These are phyloP conservation scores for Naganishia onofrii DNA, from an alignment of 768 basidiomycete species.

Conservation along the genomic window DNA sequence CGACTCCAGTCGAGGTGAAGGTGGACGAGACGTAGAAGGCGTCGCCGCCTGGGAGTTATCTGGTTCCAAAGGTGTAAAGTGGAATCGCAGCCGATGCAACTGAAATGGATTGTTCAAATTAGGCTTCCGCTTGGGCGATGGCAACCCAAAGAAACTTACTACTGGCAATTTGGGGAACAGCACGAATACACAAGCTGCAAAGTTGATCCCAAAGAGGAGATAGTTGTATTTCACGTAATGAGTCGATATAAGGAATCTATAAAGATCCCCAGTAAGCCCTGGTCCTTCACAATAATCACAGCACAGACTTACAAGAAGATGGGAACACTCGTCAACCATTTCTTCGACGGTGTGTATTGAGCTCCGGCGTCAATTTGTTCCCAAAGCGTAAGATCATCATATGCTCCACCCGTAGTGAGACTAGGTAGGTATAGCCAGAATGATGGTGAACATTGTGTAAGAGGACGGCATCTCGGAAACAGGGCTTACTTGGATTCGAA, in stretches of 20 bases:
- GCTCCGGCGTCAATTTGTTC: slow-evolving; percentile 99
- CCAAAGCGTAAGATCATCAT: slow-evolving; percentile 96
- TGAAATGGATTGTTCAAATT: slow-evolving; percentile 8
- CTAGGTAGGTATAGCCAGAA: slow-evolving; percentile 31
- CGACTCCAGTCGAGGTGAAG: slow-evolving; percentile 26
- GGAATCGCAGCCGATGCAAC: slow-evolving; percentile 46
- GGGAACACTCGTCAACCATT: slow-evolving; percentile 89
- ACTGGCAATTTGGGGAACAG: slow-evolving; percentile 95
- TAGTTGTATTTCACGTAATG: slow-evolving; percentile 98
- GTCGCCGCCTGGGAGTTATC: slow-evolving; percentile 31
- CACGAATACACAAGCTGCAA: slow-evolving; percentile 70
- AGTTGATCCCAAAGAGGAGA: slow-evolving; percentile 85
- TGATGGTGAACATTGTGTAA: slow-evolving; percentile 53
- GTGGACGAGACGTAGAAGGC: slow-evolving; percentile 36
- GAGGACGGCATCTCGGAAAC: background rate
- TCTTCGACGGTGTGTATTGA: slow-evolving; percentile 96
- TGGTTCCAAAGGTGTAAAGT: slow-evolving; percentile 36
- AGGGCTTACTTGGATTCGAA: slow-evolving; percentile 62
- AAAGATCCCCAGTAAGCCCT: too few species aligned
- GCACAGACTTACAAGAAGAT: slow-evolving; percentile 70
- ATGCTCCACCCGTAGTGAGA: slow-evolving; percentile 68
- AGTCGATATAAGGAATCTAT: slow-evolving; percentile 90
- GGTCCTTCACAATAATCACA: background rate
- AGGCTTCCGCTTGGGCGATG: background rate
- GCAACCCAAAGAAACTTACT: slow-evolving; percentile 57